These are phyloP conservation scores for Podaxis sp. DNA, from an alignment of 768 basidiomycete genomes.

Conservation along the genomic window DNA sequence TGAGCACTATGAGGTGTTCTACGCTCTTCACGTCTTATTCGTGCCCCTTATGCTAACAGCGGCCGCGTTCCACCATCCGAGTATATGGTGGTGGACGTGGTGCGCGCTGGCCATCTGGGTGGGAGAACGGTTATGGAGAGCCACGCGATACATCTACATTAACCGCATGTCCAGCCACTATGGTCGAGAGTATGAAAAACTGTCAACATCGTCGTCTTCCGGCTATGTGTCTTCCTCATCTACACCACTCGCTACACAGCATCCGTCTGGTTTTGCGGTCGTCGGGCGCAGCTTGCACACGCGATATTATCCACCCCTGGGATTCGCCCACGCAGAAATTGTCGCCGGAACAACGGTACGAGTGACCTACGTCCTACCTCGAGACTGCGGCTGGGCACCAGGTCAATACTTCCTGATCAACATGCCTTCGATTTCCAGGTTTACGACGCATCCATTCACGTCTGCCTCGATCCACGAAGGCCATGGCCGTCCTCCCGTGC, in stretches of 20 bases:
- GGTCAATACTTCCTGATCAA: constrained; percentile 78
- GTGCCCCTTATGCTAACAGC: constrained; percentile 60
- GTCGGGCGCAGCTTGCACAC: neutral
- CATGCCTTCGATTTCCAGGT: constrained; percentile 59
- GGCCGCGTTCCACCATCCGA: constrained; percentile 67
- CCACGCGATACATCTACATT: constrained; percentile 51
- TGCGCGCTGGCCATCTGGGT: constrained; percentile 60
- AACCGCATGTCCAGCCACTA: constrained; percentile 49
- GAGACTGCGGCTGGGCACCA: constrained; percentile 62
- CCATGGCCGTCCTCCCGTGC: constrained; percentile 39
- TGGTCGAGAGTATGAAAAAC: neutral
- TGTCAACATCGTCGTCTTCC: neutral
- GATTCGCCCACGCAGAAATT: constrained; percentile 37
- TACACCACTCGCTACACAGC: neutral
- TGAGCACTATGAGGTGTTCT: constrained; percentile 63
- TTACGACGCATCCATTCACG: constrained; percentile 74
- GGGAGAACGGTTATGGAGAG: constrained; percentile 34
- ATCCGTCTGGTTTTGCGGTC: neutral
- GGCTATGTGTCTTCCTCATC: neutral
- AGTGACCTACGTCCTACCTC: constrained; percentile 57
- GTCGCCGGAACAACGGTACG: constrained; percentile 71
- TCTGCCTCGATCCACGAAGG: constrained; percentile 58
- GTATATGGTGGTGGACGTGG: constrained; percentile 68
- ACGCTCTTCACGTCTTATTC: constrained; percentile 59
- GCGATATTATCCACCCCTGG: constrained; percentile 53